Base-by-base conservation (phyloP, 2,329 filamentous ascomycete genomes). In the Bipolaris sorokiniana region DNA sequence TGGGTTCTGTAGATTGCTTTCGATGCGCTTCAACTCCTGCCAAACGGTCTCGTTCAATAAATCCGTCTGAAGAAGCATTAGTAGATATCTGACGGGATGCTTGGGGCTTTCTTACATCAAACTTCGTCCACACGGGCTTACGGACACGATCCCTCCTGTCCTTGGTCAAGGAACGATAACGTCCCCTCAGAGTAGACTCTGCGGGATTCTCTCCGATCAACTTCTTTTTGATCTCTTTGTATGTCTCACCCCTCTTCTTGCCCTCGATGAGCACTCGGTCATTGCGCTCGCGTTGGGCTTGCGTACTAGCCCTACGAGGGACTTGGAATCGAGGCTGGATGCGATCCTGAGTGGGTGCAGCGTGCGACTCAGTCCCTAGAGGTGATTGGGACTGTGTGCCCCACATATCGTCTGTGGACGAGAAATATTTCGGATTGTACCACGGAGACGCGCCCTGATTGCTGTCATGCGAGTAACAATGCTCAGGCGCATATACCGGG, bases 161-260 rank as follows among this genome's bases (percentile, higher is more conserved):
- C 77, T 90, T 91, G 7, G 85, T 90, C 65, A 91, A 73, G 2
- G 83, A 85, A 4, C 90, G 81, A 64, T 84, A 86, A 0, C 89
- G 83, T 0, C 90, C 90, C 13, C 90, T 83, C 36, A 93, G 79
- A 0, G 90, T 92, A 10, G 88, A 90, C 75, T 91, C 89, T 1
- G 88, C 86, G 65, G 90, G 87, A 0, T 71, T 75, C 61, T 88
- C 88, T 1, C 79, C 76, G 7, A 87, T 74, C 13, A 87, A 84
- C 16, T 76, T 67, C 6, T 70, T 65, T 36, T 83, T 83, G 66
- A 91, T 91, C 56, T 89, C 81, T 51, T 82, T 83, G 75, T 91
- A 92, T 0, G 87, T 86, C 77, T 85, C 77, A 3, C 88, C 88
- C 1, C 78, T 72, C 7, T 73, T 67, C 70, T 86, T 87, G 22